These are phyloP conservation scores for Hypericum androsaemum DNA, from an alignment of 345 rosid species.

Conservation along the genomic window DNA sequence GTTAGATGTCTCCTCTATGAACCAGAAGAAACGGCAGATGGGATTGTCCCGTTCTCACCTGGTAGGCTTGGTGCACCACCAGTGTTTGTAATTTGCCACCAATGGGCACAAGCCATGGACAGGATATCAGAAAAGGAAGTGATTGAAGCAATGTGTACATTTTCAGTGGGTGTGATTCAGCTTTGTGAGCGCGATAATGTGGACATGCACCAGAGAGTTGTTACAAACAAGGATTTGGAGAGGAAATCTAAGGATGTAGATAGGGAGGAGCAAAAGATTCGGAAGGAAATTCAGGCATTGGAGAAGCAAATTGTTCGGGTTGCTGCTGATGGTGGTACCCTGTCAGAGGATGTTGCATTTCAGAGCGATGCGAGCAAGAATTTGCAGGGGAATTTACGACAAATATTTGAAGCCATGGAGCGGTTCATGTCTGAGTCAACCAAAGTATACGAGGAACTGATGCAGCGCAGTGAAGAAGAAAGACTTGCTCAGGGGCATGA, in stretches of 20 bases:
- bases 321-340: conserved; percentile 29
- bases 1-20: conserved; percentile 67
- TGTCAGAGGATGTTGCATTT: conserved; percentile 39
- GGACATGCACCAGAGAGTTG: conserved; percentile 43
- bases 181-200: conserved; percentile 71
- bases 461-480: conserved; percentile 66
- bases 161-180: conserved; percentile 55
- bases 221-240: conserved; percentile 51
- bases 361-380: conserved; percentile 63
- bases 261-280: conserved; percentile 74
- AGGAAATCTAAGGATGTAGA: conserved; percentile 53
- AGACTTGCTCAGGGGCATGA: conserved; percentile 28
- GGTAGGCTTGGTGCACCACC: conserved; percentile 92
- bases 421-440: conserved; percentile 54
- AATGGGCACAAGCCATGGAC: conserved; percentile 80
- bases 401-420: conserved; percentile 85
- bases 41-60: conserved; percentile 80
- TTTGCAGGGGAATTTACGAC: conserved; percentile 59
- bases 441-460: conserved; percentile 72
- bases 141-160: conserved; percentile 53
- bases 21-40: conserved; percentile 90
- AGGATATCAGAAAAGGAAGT: conserved; percentile 85
- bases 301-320: conserved; percentile 61
- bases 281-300: conserved; percentile 77
- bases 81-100: conserved; percentile 86